Evolutionary conservation across 306 rosid species (phyloP).

Genomic region (Styphnolobium japonicum): DNA sequence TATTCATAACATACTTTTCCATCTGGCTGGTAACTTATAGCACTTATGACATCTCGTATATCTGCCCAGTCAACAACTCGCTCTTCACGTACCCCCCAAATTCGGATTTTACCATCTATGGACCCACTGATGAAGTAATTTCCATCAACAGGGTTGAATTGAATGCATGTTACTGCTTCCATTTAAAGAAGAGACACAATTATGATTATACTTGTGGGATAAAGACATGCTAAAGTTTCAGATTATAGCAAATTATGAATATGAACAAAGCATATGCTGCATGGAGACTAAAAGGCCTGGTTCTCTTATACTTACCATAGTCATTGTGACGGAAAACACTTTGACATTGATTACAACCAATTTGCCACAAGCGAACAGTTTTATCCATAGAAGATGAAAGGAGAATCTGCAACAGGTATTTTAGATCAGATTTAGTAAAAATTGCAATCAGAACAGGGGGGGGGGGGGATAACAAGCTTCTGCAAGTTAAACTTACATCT

Average conservation of each 20-base stretch:
- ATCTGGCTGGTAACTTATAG: slow-evolving; percentile 71
- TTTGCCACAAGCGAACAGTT: slow-evolving; percentile 83
- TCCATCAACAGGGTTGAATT: slow-evolving; percentile 76
- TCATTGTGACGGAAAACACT: slow-evolving; percentile 67
- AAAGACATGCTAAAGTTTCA: neutral
- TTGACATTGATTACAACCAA: slow-evolving; percentile 54
- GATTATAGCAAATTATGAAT: neutral
- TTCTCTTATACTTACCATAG: slow-evolving; percentile 49
- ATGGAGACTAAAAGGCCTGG: neutral
- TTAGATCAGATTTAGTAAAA: slow-evolving; percentile 14
- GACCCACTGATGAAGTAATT: slow-evolving; percentile 88
- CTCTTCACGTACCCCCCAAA: slow-evolving; percentile 73
- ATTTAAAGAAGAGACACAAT: slow-evolving; percentile 3
- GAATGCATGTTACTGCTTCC: slow-evolving; percentile 80
- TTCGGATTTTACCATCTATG: slow-evolving; percentile 83
- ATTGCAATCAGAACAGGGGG: neutral
- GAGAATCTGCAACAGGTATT: slow-evolving; percentile 58
- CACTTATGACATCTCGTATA: slow-evolving; percentile 70
- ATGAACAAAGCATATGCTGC: neutral
- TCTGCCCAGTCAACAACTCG: slow-evolving; percentile 94
- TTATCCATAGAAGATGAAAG: slow-evolving; percentile 92
- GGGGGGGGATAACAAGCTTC: neutral
- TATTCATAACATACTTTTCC: slow-evolving; percentile 59
- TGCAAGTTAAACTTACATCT: slow-evolving; percentile 56
- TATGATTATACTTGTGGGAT: neutral